Percentiles rank a stretch among this genome's conserved stretches.
phyloP scores from a whole-genome alignment of 176 grass and related monocot genomes.

The Triticum turgidum region DNA sequence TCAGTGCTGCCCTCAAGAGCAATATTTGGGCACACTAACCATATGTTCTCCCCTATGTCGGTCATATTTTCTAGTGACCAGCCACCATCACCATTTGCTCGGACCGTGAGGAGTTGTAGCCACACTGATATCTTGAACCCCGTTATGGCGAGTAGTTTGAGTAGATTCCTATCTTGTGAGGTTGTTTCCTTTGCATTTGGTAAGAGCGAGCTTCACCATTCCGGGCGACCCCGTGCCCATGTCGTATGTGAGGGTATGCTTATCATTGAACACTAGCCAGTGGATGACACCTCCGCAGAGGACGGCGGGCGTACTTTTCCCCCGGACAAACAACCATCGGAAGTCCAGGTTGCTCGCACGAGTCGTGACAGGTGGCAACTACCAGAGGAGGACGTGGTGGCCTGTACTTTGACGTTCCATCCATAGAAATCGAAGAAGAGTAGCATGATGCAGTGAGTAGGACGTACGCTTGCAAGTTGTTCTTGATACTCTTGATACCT shows the following conservation, averaged over 20 bases:
- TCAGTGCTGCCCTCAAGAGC: too few species aligned
- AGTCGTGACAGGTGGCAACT: too few species aligned
- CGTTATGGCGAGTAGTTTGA: neutral
- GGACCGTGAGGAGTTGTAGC: neutral
- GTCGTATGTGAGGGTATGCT: neutral
- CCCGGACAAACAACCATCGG: neutral
- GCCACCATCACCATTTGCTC: neutral
- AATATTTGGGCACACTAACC: too few species aligned
- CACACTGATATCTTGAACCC: neutral
- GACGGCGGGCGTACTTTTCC: neutral
- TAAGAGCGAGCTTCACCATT: neutral
- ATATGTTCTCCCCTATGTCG: too few species aligned
- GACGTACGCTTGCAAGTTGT: too few species aligned
- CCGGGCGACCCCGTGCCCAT: neutral
- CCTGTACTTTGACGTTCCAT: too few species aligned
- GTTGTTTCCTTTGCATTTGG: neutral
- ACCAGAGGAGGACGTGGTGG: too few species aligned
- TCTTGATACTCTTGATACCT: too few species aligned
- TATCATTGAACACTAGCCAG: neutral
- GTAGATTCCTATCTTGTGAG: neutral
- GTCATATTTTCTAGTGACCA: neutral
- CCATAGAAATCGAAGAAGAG: too few species aligned
- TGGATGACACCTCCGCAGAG: neutral
- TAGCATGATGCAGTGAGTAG: too few species aligned
- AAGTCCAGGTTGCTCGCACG: neutral